phyloP scores from a whole-genome alignment of 306 rosid species.

The Quercus variabilis region DNA sequence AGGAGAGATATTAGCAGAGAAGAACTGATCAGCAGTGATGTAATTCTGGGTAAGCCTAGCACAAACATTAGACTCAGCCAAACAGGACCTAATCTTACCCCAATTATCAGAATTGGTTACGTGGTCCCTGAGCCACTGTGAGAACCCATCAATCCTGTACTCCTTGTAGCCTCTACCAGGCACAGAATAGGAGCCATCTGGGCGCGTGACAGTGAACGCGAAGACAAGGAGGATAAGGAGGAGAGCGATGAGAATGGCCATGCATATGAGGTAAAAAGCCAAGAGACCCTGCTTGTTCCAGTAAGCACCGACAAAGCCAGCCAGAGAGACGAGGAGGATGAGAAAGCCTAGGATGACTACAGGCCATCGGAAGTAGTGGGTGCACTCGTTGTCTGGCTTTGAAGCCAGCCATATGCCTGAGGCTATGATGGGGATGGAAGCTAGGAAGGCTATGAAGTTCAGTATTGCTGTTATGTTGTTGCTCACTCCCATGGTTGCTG shows the following conservation, averaged over 20 bases:
- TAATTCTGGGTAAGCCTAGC: slow-evolving; percentile 42
- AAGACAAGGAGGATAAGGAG: slow-evolving; percentile 65
- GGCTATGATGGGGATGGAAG: slow-evolving; percentile 72
- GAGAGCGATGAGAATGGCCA: slow-evolving; percentile 68
- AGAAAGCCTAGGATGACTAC: slow-evolving; percentile 64
- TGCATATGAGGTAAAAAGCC: slow-evolving; percentile 74
- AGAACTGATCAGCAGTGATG: slow-evolving; percentile 57
- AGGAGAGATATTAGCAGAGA: slow-evolving; percentile 64
- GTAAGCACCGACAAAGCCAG: slow-evolving; percentile 87
- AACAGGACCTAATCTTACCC: slow-evolving; percentile 63
- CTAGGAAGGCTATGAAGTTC: slow-evolving; percentile 64
- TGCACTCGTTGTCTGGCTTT: slow-evolving; percentile 77
- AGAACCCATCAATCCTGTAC: slow-evolving; percentile 54
- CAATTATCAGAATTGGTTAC: slow-evolving; percentile 51
- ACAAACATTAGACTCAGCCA: slow-evolving; percentile 72
- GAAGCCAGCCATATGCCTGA: slow-evolving; percentile 94
- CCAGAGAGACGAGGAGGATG: slow-evolving; percentile 58
- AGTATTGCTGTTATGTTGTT: slow-evolving; percentile 71
- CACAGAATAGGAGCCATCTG: slow-evolving; percentile 52
- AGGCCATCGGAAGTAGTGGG: slow-evolving; percentile 74
- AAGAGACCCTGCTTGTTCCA: slow-evolving; percentile 70
- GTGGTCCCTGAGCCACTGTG: slow-evolving; percentile 61
- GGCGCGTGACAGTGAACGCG: slow-evolving; percentile 68
- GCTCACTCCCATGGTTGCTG: slow-evolving; percentile 67
- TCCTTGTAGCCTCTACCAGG: slow-evolving; percentile 56